Evolutionary conservation across 1,284 basidiomycete genomes (phyloP), one percentile per base, ranked within the genome.

Genomic region (Puccinia novopanici): DNA sequence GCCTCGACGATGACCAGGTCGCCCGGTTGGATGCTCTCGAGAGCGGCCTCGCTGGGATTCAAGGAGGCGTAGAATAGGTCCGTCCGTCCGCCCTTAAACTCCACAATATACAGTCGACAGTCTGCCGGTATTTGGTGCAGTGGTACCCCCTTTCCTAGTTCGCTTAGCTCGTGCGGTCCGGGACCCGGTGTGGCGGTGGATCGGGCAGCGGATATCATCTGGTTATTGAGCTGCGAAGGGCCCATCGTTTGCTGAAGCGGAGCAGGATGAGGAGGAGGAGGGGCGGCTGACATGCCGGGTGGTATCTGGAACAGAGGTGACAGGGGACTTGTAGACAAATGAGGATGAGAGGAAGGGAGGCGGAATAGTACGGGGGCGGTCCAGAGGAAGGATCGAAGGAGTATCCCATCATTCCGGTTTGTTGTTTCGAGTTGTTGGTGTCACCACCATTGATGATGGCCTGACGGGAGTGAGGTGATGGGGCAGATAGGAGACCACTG

Each of bases 1-100:
- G 95, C 96, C 86, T 98, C 96, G 22, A 98, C 96, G 82, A 98
- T 94, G 79, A 98, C 96, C 61, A 95, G 87, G 85, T 98, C 96
- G 3, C 94, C 95, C 22, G 91, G 90, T 19, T 89, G 88, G 27
- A 71, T 30, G 27, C 34, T 74, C 34, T 59, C 54, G n/a, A n/a
- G n/a, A 81, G 94, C 89, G 83, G 81, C 19, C 22, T 68, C 70
- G 10, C 27, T 82, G 78, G 63, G 54, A 24, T 89, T 87, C 84
- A 93, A 91, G 2, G 90, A 91, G 83, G 91, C 89, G 87, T 96
- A 98, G 86, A 94, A 97, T 48, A 99, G 87, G 86, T 98, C 96
- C 82, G 94, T 95, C 40, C 96, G 90, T 0, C 94, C 94, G 0
- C 94, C 94, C 87, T 98, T 98, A 89, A 99, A 99, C 85, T 97